Base-by-base conservation (phyloP, 106 monocot genomes). In the Acanthochlamys bracteata region DNA sequence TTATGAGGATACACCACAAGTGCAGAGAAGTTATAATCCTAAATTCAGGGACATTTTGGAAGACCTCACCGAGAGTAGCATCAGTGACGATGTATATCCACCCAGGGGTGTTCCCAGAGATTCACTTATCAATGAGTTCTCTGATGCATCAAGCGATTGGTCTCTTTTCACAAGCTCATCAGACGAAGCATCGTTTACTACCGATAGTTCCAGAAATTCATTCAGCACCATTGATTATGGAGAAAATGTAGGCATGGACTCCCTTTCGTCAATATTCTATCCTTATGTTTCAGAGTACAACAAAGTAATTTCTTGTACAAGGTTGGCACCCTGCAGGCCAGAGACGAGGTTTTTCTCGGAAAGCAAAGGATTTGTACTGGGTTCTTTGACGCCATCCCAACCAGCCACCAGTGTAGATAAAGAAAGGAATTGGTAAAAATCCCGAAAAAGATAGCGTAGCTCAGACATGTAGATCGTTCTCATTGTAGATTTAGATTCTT, bases 151-250 rank as follows among this genome's bases (percentile, higher is more conserved):
- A 20, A 95, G 95, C 39, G 89, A 95, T 63, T 88, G 86, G 87
- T 87, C 90, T 53, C 77, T 90, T 39, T 95, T 95, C 57, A 95
- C 95, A 22, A 95, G 90, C 72, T 95, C 95, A 33, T 33, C 33
- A 13, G 95, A 95, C 33, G 95, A 95, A 20, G 81, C 95, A 42
- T 95, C 95, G 20, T 95, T 95, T 53, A 95, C 95, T 19, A 90
- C 95, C 0, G 95, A 95, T 66, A 90, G 87, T 66, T 82, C 81
- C 3, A 82, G 95, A 53, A 82, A 95, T 60, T 95, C 95, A n/a
- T 87, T 90, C 55, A 95, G 95, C 64, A 79, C 79, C 3, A 73
- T 82, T 7, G 95, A 95, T 63, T 71, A 83, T 43, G 66, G 70
- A 4, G 95, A 90, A 6, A 61, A 70, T 23, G 55, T 56, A 16